phyloP scores from a whole-genome alignment of 108 stramenopile genomes.

The Pseudonitzschia multistriata region DNA sequence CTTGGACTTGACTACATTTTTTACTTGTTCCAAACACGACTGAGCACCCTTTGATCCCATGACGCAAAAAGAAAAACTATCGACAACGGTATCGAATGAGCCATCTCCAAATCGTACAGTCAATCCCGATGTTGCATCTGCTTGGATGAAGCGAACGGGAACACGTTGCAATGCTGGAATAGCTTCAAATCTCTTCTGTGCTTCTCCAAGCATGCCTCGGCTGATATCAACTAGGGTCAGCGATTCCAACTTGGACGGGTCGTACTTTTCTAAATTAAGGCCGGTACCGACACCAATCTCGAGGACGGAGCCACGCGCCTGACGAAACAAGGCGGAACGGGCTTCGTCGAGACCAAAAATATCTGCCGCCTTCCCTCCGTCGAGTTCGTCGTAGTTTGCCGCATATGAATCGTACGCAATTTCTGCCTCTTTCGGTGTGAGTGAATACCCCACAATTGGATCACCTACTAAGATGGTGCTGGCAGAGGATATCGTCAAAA shows the following conservation, averaged over 20 bases:
- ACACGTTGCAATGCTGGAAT: conserved; percentile 16
- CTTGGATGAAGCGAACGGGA: conserved; percentile 51
- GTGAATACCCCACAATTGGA: conserved; percentile 19
- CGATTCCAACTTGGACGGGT: conserved; percentile 42
- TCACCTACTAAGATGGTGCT: background rate
- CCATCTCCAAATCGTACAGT: conserved; percentile 47
- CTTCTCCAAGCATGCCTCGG: conserved; percentile 72
- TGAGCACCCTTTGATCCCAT: conserved; percentile 75
- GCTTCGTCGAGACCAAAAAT: conserved; percentile 74
- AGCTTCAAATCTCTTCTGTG: conserved; percentile 22
- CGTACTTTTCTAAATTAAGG: conserved; percentile 68
- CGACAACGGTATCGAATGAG: conserved; percentile 82
- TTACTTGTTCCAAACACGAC: conserved; percentile 61
- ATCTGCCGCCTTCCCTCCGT: conserved; percentile 67
- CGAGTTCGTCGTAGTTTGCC: conserved; percentile 69
- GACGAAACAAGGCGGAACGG: conserved; percentile 46
- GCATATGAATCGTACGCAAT: conserved; percentile 74
- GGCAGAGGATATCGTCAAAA: background rate
- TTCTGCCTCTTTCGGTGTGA: conserved; percentile 65
- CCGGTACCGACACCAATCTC: conserved; percentile 89
- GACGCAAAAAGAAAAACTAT: conserved; percentile 83
- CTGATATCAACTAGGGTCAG: conserved; percentile 79
- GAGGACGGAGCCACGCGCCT: conserved; percentile 68
- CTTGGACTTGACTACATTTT: conserved; percentile 52
- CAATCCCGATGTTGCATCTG: conserved; percentile 77